Evolutionary conservation across 225 moss, liverwort and hornwort genomes (phyloP).

Genomic region (Bryum argenteum): DNA sequence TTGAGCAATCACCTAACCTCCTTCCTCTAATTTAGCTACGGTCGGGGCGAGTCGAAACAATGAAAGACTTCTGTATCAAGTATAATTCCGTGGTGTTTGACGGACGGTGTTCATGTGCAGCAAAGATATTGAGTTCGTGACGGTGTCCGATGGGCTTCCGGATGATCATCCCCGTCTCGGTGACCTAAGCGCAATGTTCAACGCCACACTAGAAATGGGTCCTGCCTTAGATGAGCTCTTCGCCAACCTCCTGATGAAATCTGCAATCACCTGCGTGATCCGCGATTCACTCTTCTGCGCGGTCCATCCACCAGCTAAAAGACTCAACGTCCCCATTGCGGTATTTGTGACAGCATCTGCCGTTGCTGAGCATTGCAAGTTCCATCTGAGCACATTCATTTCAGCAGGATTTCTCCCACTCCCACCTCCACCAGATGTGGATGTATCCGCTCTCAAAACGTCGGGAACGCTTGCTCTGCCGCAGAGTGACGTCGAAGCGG

Average conservation of each 20-base stretch:
- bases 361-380: too few relatives aligned
- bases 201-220: background rate
- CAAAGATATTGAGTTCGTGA: constrained; percentile 28
- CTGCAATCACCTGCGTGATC: constrained; percentile 35
- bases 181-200: background rate
- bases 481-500: constrained; percentile 26
- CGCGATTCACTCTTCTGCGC: background rate
- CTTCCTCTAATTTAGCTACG: too few relatives aligned
- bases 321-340: constrained; percentile 17
- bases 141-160: constrained; percentile 31
- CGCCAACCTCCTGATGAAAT: background rate
- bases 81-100: background rate
- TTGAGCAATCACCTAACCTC: too few relatives aligned
- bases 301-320: background rate
- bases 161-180: constrained; percentile 12
- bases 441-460: background rate
- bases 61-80: too few relatives aligned
- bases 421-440: constrained; percentile 5
- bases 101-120: background rate
- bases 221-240: constrained; percentile 7
- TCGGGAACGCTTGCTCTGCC: constrained; percentile 4
- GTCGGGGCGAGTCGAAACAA: too few relatives aligned
- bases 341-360: background rate
- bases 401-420: constrained; percentile 27
- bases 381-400: constrained; percentile 5